A percentile compares a stretch with the other conserved stretches of the same genome.
These are phyloP conservation scores for Pseudocercospora musae DNA, from an alignment of 2,329 filamentous ascomycete species.

Conservation along the genomic window DNA sequence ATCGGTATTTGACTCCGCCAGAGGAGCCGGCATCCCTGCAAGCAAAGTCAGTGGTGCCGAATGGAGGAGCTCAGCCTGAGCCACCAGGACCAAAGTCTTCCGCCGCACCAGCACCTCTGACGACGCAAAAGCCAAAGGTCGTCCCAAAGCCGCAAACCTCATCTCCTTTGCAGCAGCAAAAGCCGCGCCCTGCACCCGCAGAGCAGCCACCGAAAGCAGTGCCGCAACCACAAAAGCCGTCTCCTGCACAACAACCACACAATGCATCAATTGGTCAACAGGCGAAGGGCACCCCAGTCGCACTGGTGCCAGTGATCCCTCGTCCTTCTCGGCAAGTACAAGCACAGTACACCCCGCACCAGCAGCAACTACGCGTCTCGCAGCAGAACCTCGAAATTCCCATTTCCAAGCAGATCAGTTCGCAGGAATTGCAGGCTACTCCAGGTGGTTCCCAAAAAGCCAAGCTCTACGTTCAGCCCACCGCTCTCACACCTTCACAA, in stretches of 20 bases:
- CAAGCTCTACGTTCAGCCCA: constrained; percentile 25
- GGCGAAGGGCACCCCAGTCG: constrained; percentile 1
- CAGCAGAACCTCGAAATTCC: constrained; percentile 12
- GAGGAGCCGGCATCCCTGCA: constrained; percentile 11
- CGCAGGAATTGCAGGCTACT: constrained; percentile 9
- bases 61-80: background rate
- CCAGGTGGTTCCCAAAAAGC: constrained; percentile 3
- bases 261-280: background rate
- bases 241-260: background rate
- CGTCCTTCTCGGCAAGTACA: constrained; percentile 6
- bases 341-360: constrained; percentile 5
- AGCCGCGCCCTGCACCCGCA: background rate
- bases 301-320: constrained; percentile 9
- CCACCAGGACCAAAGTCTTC: background rate
- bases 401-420: constrained; percentile 12
- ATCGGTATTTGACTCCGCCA: constrained; percentile 33
- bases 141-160: background rate
- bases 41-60: background rate
- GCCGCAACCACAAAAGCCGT: background rate
- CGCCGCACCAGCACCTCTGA: background rate
- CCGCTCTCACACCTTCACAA: constrained; percentile 31
- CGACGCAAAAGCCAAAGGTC: constrained; percentile 1
- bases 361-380: constrained; percentile 7
- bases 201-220: background rate
- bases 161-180: background rate